Base-by-base conservation (phyloP, 1,284 basidiomycete genomes). In the Agaricales sp. region DNA sequence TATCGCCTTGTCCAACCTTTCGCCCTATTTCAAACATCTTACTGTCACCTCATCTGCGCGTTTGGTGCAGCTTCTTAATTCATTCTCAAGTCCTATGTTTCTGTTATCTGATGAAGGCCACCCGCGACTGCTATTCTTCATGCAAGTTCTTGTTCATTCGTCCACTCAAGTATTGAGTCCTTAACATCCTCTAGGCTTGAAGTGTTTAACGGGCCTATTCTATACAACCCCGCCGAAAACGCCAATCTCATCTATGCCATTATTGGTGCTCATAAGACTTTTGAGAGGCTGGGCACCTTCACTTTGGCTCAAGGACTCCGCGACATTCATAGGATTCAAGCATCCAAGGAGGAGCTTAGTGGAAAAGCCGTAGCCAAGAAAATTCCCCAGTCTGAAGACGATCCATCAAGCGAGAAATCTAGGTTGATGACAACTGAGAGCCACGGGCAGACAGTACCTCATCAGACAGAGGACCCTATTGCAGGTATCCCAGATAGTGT, bases 41-140 rank as follows among this genome's bases (percentile, higher is more conserved):
- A 84, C 82, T 38, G 80, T 92, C 19, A 80, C 82, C 24, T 80
- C 92, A 2, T 87, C 92, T 2, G 85, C 86, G 2, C 77, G 89
- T 6, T 73, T 99, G 4, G 64, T 93, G 25, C 90, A 94, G 60
- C 75, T 98, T 4, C 89, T 97, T 65, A 82, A 79, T 30, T 88
- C 92, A 0, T 95, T 98, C 61, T 83, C 91, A 0, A 87, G 85
- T 52, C 90, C 95, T 0, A 69, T 80, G 4, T 98, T 97, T 65
- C 68, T 99, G 35, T 70, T 99, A 22, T 84, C 90, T 0, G 93
- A 97, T 55, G 93, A 97, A 65, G 90, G 92, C 3, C 89, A 98
- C 62, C 95, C 95, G 2, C 71, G 94, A 46, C 67, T 97, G 20
- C 71, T 96, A 23, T 97, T 89, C 66, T 95, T 95, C 66, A 81